Evolutionary conservation across 78 protist species (phyloP).

Genomic region (Dictyostelium discoideum): dicty_2.7 NC_007090.3:4123001-4123500

Average conservation of each 20-base stretch:
- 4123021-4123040: not conserved
- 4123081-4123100: not conserved
- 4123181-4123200: not conserved
- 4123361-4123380: slow-evolving; percentile 24
- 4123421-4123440: no score
- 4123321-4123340: slow-evolving; percentile 15
- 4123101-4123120: not conserved
- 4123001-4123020: not conserved
- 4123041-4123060: not conserved
- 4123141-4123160: not conserved
- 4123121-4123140: not conserved
- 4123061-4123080: not conserved
- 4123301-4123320: slow-evolving; percentile 69
- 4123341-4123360: slow-evolving; percentile 71
- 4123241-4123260: slow-evolving; percentile 64
- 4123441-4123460: not conserved
- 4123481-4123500: no score
- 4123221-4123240: not conserved
- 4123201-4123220: slow-evolving; percentile 15
- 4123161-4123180: not conserved
- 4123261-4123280: slow-evolving; percentile 29
- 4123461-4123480: no score
- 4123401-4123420: no score
- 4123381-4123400: no score
- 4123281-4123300: not conserved